Evolutionary conservation across 2,329 filamentous ascomycete species (phyloP).

Genomic region (Blastomyces emzantsi): DNA sequence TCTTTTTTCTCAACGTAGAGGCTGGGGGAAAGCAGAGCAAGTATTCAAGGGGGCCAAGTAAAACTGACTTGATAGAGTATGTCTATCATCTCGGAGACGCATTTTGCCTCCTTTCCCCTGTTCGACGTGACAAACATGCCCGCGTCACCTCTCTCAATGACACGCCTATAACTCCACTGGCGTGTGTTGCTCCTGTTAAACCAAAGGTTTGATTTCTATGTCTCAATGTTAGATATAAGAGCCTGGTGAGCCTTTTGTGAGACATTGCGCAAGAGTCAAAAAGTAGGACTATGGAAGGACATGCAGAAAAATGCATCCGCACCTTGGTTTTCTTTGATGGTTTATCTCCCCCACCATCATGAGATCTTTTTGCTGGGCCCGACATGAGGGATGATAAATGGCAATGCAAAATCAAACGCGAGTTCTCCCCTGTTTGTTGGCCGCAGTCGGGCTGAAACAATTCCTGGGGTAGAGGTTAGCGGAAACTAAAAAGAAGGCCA

Average conservation of each 20-base stretch:
- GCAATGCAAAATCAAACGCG: not conserved
- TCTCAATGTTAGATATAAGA: not conserved
- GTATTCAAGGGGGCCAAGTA: not conserved
- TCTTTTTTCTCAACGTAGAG: not conserved
- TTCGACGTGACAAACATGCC: constrained; percentile 57
- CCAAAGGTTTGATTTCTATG: constrained; percentile 3
- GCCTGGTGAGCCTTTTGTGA: not conserved
- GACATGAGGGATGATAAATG: not conserved
- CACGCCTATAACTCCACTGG: constrained; percentile 13
- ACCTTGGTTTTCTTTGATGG: constrained; percentile 2
- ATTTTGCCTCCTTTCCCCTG: constrained; percentile 53
- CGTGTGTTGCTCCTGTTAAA: constrained; percentile 8
- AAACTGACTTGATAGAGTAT: constrained; percentile 46
- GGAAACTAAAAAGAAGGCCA: not conserved
- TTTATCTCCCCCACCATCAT: not conserved
- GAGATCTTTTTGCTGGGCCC: not conserved
- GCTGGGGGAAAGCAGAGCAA: not conserved
- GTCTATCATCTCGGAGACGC: constrained; percentile 49
- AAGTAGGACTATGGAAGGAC: not conserved
- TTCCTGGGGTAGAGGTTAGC: not conserved
- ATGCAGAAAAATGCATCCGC: not conserved
- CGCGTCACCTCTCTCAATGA: constrained; percentile 43
- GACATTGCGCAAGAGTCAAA: not conserved
- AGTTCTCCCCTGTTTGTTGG: not conserved
- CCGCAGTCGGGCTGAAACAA: not conserved